Base-by-base conservation (phyloP, 2,329 filamentous ascomycete species). In the Hypoxylon sp. region DNA sequence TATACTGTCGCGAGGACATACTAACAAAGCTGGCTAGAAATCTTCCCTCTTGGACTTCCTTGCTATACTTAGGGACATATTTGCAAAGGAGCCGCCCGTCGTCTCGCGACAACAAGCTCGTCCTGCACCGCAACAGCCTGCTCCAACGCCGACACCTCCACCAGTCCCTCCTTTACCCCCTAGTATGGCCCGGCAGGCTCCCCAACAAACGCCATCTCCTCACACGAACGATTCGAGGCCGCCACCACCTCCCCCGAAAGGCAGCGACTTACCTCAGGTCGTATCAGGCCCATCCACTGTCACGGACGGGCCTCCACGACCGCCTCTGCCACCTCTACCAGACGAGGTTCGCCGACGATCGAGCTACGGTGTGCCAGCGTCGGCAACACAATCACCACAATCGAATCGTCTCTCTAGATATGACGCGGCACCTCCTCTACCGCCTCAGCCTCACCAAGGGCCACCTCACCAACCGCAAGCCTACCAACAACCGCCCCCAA, bases 71-170 rank as follows among this genome's bases (percentile, higher is more conserved):
- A 88, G 92, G 72, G 93, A 96, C 59, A 86, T 98, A 21, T 99
- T 99, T 77, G 91, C 94, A 39, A 97, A 97, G 80, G 96, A 99
- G 75, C 96, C 96, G 7, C 96, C 96, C 0, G 93, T 98, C 3
- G 89, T 96, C 67, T 89, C 94, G 35, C 90, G 89, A 72, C 89
- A 89, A 70, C 85, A 86, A 74, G 83, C 85, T 72, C 82, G 82
- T 64, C 77, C 62, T 19, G 17, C 80, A 70, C 73, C 80, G 47
- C 78, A 75, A 64, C 74, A 73, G 56, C 79, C 79, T 24, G 76
- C 76, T 48, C 79, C 79, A 13, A 75, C 80, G n/a, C 77, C 80
- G 21, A 82, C 84, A 63, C 89, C 90, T 53, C 91, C 92, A 32
- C 89, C 91, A 11, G 80, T 92, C n/a, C 92, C 92, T 65, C 92